phyloP scores from a whole-genome alignment of 805 yeast species.

The Yarrowia deformans region DNA sequence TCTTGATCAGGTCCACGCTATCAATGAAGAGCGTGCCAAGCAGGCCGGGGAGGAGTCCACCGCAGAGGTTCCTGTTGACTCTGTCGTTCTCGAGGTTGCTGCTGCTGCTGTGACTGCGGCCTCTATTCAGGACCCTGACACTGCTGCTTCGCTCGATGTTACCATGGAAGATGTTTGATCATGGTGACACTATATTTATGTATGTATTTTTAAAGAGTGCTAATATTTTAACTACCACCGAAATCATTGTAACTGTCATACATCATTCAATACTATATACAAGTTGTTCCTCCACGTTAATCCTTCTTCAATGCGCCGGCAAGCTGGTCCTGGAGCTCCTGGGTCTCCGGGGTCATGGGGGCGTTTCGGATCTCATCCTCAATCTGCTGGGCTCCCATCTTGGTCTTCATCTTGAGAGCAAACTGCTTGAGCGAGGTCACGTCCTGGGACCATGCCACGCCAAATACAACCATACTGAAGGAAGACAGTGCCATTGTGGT shows the following conservation, averaged over 20 bases:
- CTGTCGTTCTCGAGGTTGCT: constrained; percentile 19
- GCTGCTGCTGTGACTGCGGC: constrained; percentile 28
- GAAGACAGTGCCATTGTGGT: constrained; percentile 76
- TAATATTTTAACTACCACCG: too few relatives aligned
- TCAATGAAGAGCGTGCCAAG: constrained; percentile 22
- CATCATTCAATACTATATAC: constrained; percentile 14
- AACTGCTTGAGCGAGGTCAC: constrained; percentile 74
- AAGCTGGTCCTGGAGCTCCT: constrained; percentile 26
- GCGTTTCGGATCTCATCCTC: constrained; percentile 34
- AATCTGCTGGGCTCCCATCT: constrained; percentile 64
- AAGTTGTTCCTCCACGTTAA: constrained; percentile 1
- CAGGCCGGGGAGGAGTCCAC: not conserved
- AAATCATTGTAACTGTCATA: not conserved
- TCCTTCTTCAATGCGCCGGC: constrained; percentile 20
- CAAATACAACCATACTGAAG: constrained; percentile 73
- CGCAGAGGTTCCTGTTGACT: constrained; percentile 3
- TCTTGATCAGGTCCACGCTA: constrained; percentile 16
- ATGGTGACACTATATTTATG: not conserved
- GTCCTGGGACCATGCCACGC: constrained; percentile 81
- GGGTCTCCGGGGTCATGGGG: constrained; percentile 29
- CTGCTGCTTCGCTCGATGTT: constrained; percentile 17
- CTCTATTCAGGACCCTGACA: constrained; percentile 14
- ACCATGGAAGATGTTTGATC: constrained; percentile 29
- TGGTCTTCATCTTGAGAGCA: constrained; percentile 67
- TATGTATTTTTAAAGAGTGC: not conserved